These are phyloP conservation scores for Cucumis hystrix DNA, from an alignment of 306 rosid genomes.

Conservation along the genomic window DNA sequence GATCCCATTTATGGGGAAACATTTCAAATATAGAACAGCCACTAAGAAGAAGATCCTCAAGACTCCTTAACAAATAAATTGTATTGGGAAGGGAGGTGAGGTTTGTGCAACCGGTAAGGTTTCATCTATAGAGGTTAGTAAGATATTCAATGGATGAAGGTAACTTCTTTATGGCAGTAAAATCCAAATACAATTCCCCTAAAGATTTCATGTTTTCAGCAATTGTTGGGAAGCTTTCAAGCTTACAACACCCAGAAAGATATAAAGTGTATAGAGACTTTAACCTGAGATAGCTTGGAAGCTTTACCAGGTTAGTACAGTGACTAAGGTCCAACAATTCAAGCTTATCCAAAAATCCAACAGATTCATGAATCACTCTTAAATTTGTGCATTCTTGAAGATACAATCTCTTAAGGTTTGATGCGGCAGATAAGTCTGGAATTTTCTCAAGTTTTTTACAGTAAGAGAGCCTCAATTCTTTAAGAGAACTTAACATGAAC, in stretches of 20 bases:
- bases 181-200: accelerated
- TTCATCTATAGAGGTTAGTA: neutral
- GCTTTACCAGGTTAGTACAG: neutral
- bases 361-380: neutral
- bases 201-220: neutral
- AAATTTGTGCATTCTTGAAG: neutral
- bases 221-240: neutral
- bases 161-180: neutral
- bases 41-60: neutral
- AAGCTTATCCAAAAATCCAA: neutral
- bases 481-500: neutral
- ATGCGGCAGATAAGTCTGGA: neutral
- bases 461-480: neutral
- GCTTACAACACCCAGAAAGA: neutral
- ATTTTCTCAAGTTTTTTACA: neutral
- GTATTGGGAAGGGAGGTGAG: neutral
- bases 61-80: neutral
- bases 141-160: neutral
- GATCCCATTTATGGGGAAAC: neutral
- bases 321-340: neutral
- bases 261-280: neutral
- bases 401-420: neutral
- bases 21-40: neutral
- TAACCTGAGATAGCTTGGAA: neutral
- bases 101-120: neutral